Percentiles rank a stretch among this genome's conserved stretches.
Evolutionary conservation across 805 yeast species (phyloP).

Genomic region (Metschnikowia sp.): DNA sequence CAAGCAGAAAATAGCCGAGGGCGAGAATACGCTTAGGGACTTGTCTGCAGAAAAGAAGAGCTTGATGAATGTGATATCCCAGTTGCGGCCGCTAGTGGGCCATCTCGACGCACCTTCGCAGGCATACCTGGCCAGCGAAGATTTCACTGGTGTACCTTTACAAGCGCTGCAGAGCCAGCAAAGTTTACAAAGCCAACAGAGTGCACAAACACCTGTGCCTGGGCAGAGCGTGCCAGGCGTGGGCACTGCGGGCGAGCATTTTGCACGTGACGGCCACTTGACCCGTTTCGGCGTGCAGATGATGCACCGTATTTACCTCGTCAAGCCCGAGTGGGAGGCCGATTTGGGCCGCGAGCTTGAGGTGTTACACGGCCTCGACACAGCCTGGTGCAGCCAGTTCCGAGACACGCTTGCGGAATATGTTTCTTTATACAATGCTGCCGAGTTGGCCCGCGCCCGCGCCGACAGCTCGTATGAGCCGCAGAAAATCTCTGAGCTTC

Average conservation of each 20-base stretch:
- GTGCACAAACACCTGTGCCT: too few species aligned
- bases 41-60: slow-evolving; percentile 25
- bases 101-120: not conserved
- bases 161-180: not conserved
- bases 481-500: slow-evolving; percentile 29
- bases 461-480: slow-evolving; percentile 30
- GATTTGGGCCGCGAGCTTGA: slow-evolving; percentile 29
- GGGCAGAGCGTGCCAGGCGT: too few species aligned
- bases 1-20: slow-evolving; percentile 21
- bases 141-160: not conserved
- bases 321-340: slow-evolving; percentile 35
- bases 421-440: slow-evolving; percentile 24
- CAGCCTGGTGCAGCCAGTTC: slow-evolving; percentile 30
- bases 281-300: slow-evolving; percentile 25
- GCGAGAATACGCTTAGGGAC: slow-evolving; percentile 26
- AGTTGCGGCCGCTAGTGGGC: slow-evolving; percentile 9
- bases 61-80: slow-evolving; percentile 12
- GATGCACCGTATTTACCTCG: slow-evolving; percentile 21
- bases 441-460: slow-evolving; percentile 26
- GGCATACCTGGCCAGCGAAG: not conserved
- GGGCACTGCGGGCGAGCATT: slow-evolving; percentile 10
- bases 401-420: slow-evolving; percentile 29
- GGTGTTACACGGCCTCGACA: slow-evolving; percentile 23
- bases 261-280: slow-evolving; percentile 32
- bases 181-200: not conserved